Conservation (phyloP, 768 basidiomycete species). For the Tulasnella sp. region DNA sequence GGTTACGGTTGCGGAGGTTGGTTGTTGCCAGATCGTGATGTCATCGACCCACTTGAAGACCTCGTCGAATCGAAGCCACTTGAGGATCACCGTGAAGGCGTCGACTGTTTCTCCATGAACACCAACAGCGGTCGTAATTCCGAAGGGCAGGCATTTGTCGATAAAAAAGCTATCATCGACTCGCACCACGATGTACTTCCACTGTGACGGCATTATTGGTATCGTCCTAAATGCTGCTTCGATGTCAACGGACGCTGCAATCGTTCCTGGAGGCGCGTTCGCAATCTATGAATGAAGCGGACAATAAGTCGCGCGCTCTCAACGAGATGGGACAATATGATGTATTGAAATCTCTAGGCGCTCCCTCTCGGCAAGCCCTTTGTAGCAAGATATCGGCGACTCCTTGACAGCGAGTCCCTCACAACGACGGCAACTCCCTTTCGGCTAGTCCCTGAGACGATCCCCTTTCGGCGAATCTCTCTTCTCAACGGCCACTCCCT, state of each 20-base stretch:
- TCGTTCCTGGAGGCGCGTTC: slow-evolving; percentile 18
- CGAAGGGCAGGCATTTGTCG: slow-evolving; percentile 21
- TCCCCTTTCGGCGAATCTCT: too few relatives aligned
- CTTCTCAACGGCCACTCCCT: too few relatives aligned
- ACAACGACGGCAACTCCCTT: too few relatives aligned
- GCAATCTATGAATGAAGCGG: too few relatives aligned
- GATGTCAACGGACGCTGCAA: slow-evolving; percentile 21
- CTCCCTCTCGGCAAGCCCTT: too few relatives aligned
- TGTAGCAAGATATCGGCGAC: too few relatives aligned
- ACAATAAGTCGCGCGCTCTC: too few relatives aligned
- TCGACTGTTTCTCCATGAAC: slow-evolving; percentile 18
- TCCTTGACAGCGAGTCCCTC: too few relatives aligned
- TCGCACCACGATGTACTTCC: not conserved
- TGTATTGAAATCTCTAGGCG: too few relatives aligned
- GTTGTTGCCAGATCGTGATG: slow-evolving; percentile 4
- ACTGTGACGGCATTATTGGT: slow-evolving; percentile 7
- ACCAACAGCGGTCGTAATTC: slow-evolving; percentile 15
- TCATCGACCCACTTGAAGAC: slow-evolving; percentile 28
- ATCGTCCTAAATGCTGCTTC: slow-evolving; percentile 10
- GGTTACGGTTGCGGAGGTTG: not conserved
- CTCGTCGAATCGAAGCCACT: not conserved
- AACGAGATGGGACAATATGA: too few relatives aligned
- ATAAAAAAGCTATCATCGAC: slow-evolving; percentile 15
- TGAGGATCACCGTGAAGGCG: slow-evolving; percentile 15
- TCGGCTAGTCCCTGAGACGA: too few relatives aligned